Evolutionary conservation across 2,329 filamentous ascomycete genomes (phyloP), one percentile per base, ranked within the genome.

Genomic region (Penicillium brasilianum): DNA sequence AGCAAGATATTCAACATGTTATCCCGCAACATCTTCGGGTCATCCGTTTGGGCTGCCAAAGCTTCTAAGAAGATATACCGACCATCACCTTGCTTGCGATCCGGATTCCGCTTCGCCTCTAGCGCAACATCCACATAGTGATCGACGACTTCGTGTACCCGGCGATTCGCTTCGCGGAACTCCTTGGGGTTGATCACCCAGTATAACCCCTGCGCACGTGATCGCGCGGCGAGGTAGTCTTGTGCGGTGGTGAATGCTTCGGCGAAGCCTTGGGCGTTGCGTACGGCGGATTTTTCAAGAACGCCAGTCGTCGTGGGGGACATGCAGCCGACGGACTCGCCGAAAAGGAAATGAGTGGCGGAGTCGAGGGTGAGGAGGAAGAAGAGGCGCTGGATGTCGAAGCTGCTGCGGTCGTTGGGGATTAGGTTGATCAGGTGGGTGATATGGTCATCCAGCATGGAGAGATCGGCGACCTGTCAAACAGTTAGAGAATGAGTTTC

Each of bases 281-380:
- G 70, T 2, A 72, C 69, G 22, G 73, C 69, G 7, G 75, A 75
- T 25, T 70, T 73, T 3, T 62, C 55, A 85, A 86, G 54, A 81
- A 83, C 3, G 83, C 86, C 58, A 0, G 86, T 85, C 18, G 74
- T 70, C 9, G 78, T 63, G 1, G 73, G 67, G 7, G 72, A 59
- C 69, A 80, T 75, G 63, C 83, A 87, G 48, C 84, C 86, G 14
- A 94, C 89, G 60, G 90, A 90, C 62, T 88, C 83, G 3, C 93
- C 93, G 1, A 97, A 85, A 28, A 97, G 80, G 74, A 97, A 97
- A 68, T 96, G 90, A 0, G 93, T 97, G 1, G 91, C 88, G 4
- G 91, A 89, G 76, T 97, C 93, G 16, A 97, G 83, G 0, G 92
- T 93, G 71, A 88, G 89, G 32, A 91, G 84, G 79, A 92, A 96